Percentiles rank a stretch among this genome's conserved stretches.
Conservation (phyloP, 2,329 filamentous ascomycete genomes). For the Trichoderma asperellum region DNA sequence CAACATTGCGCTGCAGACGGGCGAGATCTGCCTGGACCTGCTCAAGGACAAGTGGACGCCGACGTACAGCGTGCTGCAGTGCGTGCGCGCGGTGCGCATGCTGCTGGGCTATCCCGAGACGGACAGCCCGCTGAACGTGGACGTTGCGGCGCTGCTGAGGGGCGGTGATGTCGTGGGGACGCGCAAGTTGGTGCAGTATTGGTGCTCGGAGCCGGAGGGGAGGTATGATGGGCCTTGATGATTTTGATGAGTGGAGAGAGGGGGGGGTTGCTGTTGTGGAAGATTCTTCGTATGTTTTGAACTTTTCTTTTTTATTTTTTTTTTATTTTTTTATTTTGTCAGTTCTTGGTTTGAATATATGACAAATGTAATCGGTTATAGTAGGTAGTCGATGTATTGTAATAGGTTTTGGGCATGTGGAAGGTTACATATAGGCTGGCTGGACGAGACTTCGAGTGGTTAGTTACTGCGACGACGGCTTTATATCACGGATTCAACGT, state of each 20-base stretch:
- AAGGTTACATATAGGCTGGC: neutral
- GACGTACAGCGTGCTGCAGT: constrained; percentile 78
- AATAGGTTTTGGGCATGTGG: constrained; percentile 1
- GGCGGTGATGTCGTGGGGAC: constrained; percentile 71
- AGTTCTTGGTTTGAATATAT: neutral
- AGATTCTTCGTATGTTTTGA: neutral
- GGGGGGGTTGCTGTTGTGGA: too few species aligned
- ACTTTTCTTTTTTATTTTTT: neutral
- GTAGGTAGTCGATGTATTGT: neutral
- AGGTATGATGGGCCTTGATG: constrained; percentile 44
- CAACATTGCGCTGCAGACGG: constrained; percentile 71
- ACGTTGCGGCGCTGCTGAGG: constrained; percentile 72
- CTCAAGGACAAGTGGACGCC: constrained; percentile 81
- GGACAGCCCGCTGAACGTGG: constrained; percentile 78
- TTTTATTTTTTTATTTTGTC: too few species aligned
- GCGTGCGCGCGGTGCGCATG: constrained; percentile 72
- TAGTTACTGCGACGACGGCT: neutral
- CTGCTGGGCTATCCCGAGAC: constrained; percentile 67
- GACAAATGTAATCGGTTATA: neutral
- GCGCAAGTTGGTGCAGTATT: constrained; percentile 71
- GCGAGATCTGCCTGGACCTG: constrained; percentile 93
- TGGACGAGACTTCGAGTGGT: neutral
- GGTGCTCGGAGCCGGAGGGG: constrained; percentile 53
- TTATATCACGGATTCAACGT: neutral
- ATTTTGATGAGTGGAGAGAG: neutral